Conservation (phyloP, 768 basidiomycete species). For the Hysterangium stoloniferum region DNA sequence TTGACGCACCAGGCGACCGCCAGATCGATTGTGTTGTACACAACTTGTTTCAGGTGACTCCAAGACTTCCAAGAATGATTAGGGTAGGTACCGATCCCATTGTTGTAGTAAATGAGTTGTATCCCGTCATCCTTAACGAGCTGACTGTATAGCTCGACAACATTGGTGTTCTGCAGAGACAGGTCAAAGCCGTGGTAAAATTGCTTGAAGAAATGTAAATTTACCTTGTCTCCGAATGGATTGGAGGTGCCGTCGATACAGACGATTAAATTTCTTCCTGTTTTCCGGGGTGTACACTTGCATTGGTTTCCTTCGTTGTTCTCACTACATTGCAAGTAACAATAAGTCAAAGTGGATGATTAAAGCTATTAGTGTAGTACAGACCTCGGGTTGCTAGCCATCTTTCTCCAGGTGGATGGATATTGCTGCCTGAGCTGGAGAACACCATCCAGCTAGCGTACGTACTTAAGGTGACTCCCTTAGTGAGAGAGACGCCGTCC, state of each 20-base stretch:
- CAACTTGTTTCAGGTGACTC: constrained; percentile 15
- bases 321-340: too few species aligned
- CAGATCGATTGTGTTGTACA: constrained; percentile 27
- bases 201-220: background rate
- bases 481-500: too few species aligned
- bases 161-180: constrained; percentile 31
- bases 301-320: too few species aligned
- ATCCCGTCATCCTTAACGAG: constrained; percentile 24
- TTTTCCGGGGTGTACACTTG: too few species aligned
- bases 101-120: constrained; percentile 35
- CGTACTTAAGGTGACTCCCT: too few species aligned
- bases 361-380: too few species aligned
- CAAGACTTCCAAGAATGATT: constrained; percentile 16
- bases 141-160: constrained; percentile 31
- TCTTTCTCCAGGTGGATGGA: too few species aligned
- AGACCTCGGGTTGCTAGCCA: too few species aligned
- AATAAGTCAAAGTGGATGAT: too few species aligned
- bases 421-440: too few species aligned
- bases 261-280: constrained; percentile 2
- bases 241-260: constrained; percentile 5
- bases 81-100: constrained; percentile 32
- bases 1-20: constrained; percentile 29
- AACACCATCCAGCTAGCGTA: too few species aligned
- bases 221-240: background rate
- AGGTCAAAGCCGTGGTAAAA: background rate